Conservation (phyloP, 2,329 filamentous ascomycete genomes). For the Sclerotinia nivalis region DNA sequence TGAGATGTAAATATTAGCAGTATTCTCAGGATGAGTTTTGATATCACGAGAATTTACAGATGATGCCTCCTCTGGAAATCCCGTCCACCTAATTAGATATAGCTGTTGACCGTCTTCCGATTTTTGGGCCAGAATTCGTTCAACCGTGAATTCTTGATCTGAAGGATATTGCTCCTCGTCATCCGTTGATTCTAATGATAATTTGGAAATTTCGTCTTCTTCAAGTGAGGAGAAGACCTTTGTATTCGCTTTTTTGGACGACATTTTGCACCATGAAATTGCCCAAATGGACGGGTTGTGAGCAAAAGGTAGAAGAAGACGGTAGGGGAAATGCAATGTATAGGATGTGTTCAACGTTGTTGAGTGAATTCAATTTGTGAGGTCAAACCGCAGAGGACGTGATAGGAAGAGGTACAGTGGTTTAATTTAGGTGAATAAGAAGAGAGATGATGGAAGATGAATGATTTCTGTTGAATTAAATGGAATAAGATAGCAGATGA, state of each 20-base stretch:
- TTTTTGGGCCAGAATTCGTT: slow-evolving; percentile 54
- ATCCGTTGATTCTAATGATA: slow-evolving; percentile 56
- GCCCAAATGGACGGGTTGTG: not conserved
- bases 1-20: not conserved
- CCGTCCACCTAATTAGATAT: slow-evolving; percentile 66
- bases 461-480: not conserved
- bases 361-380: not conserved
- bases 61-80: slow-evolving; percentile 56
- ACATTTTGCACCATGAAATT: slow-evolving; percentile 4
- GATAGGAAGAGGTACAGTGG: not conserved
- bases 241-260: not conserved
- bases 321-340: not conserved
- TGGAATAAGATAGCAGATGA: too few relatives aligned
- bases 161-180: slow-evolving; percentile 25
- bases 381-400: not conserved
- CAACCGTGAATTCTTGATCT: slow-evolving; percentile 42
- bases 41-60: slow-evolving; percentile 42
- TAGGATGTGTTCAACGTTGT: not conserved
- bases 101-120: slow-evolving; percentile 40
- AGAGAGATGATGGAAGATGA: not conserved
- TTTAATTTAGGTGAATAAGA: not conserved
- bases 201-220: slow-evolving; percentile 56
- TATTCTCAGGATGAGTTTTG: not conserved
- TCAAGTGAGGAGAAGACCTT: slow-evolving; percentile 36
- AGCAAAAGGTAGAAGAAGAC: not conserved